phyloP scores from a whole-genome alignment of 164 flowering plant species.

The Echeveria elegans region DNA sequence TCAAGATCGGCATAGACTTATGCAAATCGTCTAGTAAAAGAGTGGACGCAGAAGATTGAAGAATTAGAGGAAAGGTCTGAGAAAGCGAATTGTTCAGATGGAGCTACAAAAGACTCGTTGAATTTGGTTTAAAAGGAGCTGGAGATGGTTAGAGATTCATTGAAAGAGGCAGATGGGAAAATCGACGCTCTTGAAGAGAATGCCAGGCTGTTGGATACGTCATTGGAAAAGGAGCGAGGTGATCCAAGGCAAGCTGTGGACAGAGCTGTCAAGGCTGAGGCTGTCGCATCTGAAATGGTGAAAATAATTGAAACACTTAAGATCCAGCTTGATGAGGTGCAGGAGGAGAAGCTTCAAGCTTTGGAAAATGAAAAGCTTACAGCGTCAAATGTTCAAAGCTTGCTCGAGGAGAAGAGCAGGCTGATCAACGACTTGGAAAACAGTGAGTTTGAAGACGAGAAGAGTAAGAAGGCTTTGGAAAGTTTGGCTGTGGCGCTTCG shows the following conservation, averaged over 20 bases:
- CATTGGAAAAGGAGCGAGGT: conserved; percentile 40
- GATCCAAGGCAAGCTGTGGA: conserved; percentile 52
- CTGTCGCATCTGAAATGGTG: conserved; percentile 41
- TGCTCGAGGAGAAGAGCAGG: conserved; percentile 6
- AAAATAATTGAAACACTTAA: conserved; percentile 39
- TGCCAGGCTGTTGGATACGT: conserved; percentile 57
- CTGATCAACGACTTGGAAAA: conserved; percentile 1
- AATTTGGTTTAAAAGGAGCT: conserved; percentile 58
- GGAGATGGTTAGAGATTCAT: conserved; percentile 48
- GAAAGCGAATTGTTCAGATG: conserved; percentile 50
- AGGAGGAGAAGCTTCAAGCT: conserved; percentile 66
- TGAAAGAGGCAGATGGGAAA: conserved; percentile 64
- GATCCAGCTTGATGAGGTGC: conserved; percentile 49
- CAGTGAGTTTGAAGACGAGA: conserved; percentile 52
- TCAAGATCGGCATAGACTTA: conserved; percentile 65
- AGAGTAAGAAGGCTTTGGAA: conserved; percentile 85
- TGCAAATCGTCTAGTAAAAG: conserved; percentile 45
- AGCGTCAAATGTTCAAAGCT: conserved; percentile 7
- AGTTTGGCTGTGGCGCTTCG: conserved; percentile 81
- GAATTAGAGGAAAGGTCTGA: conserved; percentile 40
- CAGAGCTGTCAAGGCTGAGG: conserved; percentile 27
- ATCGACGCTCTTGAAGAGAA: conserved; percentile 51
- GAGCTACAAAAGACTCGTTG: conserved; percentile 63
- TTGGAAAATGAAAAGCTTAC: conserved; percentile 46
- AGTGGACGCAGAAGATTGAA: conserved; percentile 48